Conservation (phyloP, 305 asterid species). For the Fraxinus albicans region DNA sequence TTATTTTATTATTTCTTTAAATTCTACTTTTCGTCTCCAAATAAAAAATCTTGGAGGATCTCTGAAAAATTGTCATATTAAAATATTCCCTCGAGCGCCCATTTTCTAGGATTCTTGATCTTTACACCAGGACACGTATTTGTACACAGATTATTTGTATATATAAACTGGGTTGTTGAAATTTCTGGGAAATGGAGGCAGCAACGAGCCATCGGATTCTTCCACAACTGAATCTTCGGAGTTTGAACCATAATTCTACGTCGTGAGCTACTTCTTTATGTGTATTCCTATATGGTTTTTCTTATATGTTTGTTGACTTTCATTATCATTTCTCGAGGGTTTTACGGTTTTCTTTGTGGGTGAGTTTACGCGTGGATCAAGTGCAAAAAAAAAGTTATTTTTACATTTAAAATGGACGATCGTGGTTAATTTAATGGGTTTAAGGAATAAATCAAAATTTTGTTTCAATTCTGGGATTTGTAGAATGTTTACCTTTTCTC, state of each 20-base stretch:
- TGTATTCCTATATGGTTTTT: not conserved
- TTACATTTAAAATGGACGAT: not conserved
- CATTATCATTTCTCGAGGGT: not conserved
- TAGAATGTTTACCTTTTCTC: not conserved
- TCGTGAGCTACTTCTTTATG: conserved; percentile 19
- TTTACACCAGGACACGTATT: not conserved
- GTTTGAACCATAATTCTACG: conserved; percentile 15
- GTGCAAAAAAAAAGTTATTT: not conserved
- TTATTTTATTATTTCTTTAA: not conserved
- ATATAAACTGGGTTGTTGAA: not conserved
- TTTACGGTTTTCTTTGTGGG: not conserved
- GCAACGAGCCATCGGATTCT: conserved; percentile 26
- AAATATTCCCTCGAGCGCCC: not conserved
- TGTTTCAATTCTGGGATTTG: not conserved
- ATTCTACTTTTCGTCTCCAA: not conserved
- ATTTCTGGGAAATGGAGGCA: conserved; percentile 47
- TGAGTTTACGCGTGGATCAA: not conserved
- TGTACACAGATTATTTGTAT: not conserved
- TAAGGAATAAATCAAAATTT: not conserved
- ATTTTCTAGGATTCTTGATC: not conserved
- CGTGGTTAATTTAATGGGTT: not conserved
- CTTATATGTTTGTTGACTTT: not conserved
- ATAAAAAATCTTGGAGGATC: not conserved
- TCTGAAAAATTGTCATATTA: not conserved
- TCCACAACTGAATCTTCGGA: conserved; percentile 16